Conservation (phyloP, 2,329 filamentous ascomycete genomes). For the Colletotrichum cordylinicola region DNA sequence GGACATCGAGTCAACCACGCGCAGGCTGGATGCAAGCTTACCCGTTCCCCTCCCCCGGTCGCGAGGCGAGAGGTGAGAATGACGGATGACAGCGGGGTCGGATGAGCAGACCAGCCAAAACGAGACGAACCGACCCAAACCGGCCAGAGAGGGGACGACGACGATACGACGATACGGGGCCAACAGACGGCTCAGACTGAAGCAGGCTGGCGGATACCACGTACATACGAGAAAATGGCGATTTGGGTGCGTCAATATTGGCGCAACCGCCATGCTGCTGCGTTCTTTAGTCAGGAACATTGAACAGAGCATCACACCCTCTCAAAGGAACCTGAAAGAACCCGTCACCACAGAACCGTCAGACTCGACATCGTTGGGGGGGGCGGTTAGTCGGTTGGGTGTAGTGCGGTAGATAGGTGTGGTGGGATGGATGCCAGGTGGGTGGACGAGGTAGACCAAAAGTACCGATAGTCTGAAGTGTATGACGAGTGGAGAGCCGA, state of each 20-base stretch:
- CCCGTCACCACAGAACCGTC: neutral
- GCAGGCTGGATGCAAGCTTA: neutral
- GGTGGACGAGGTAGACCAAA: neutral
- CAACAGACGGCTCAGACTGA: neutral
- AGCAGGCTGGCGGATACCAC: neutral
- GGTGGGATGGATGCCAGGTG: neutral
- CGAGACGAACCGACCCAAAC: constrained; percentile 4
- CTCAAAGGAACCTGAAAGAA: neutral
- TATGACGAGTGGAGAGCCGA: neutral
- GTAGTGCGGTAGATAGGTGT: neutral
- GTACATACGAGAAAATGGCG: neutral
- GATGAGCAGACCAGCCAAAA: neutral
- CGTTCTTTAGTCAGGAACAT: constrained; percentile 17
- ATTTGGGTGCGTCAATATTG: constrained; percentile 8
- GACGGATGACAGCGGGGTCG: constrained; percentile 3
- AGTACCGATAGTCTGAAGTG: constrained; percentile 1
- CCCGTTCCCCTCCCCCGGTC: neutral
- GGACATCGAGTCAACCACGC: neutral
- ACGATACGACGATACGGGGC: neutral
- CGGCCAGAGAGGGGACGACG: neutral
- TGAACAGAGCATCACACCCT: constrained; percentile 5
- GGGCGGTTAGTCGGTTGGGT: neutral
- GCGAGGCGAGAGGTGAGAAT: neutral
- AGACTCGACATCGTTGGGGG: neutral
- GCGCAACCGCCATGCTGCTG: neutral